Evolutionary conservation across 225 moss, liverwort and hornwort genomes (phyloP).

Genomic region (Pseudisothecium myosuroides): DNA sequence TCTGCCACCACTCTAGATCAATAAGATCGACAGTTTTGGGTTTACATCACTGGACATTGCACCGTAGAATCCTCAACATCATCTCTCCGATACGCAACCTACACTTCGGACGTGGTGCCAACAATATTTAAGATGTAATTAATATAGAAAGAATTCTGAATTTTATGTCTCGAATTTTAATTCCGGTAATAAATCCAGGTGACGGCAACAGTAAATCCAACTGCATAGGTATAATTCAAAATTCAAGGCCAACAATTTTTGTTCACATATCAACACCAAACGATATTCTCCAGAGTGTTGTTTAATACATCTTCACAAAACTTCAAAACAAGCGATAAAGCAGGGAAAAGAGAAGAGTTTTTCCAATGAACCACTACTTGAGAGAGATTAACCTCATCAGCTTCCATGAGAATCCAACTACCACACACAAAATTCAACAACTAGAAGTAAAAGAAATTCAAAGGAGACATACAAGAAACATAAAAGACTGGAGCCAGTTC

Average conservation of each 20-base stretch:
- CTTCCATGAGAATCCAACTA: neutral
- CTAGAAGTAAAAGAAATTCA: neutral
- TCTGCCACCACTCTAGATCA: constrained; percentile 3
- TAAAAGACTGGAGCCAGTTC: neutral
- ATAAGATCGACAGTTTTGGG: neutral
- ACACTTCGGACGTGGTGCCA: neutral
- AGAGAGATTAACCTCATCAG: neutral
- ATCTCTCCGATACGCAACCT: neutral
- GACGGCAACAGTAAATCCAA: neutral
- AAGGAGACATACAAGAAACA: neutral
- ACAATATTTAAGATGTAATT: neutral
- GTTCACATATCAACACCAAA: neutral
- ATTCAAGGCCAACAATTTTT: neutral
- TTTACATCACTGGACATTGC: constrained; percentile 2
- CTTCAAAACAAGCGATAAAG: neutral
- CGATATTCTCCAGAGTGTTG: neutral
- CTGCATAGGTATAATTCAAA: neutral
- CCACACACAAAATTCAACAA: neutral
- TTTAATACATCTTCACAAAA: neutral
- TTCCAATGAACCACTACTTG: neutral
- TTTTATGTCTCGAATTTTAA: neutral
- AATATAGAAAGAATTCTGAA: no score
- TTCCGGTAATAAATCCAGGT: neutral
- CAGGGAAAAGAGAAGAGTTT: neutral
- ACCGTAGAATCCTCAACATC: neutral